phyloP scores from a whole-genome alignment of 331 rosid genomes.

The Cucumis variabilis region DNA sequence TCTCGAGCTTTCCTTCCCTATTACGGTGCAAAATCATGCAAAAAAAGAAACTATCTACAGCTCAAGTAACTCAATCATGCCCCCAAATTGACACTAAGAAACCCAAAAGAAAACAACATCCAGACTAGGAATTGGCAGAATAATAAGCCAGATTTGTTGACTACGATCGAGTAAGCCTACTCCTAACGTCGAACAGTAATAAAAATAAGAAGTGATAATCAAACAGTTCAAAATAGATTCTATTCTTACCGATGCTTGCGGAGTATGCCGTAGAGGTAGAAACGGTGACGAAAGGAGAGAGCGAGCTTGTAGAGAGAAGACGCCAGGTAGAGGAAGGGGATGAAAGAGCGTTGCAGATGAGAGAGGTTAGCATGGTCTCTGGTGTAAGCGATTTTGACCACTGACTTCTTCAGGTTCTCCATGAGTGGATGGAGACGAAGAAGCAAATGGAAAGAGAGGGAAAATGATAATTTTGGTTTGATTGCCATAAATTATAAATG shows the following conservation, averaged over 20 bases:
- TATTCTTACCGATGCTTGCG: conserved; percentile 54
- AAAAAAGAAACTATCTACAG: neutral
- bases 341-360: conserved; percentile 51
- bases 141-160: neutral
- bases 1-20: neutral
- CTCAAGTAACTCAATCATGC: neutral
- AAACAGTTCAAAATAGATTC: neutral
- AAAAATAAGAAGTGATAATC: neutral
- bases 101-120: neutral
- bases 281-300: conserved; percentile 64
- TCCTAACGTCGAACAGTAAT: conserved; percentile 13
- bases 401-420: conserved; percentile 72
- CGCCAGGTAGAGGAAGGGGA: conserved; percentile 69
- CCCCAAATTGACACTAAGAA: neutral
- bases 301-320: conserved; percentile 66
- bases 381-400: conserved; percentile 69
- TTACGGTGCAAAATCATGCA: neutral
- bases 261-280: conserved; percentile 57
- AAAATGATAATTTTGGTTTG: too few relatives aligned
- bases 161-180: neutral
- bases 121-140: neutral
- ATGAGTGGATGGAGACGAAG: conserved; percentile 32
- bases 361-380: conserved; percentile 51
- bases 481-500: too few relatives aligned
- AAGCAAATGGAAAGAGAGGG: neutral